Base-by-base conservation (phyloP, 768 basidiomycete genomes). In the Psilocybe tampanensis region DNA sequence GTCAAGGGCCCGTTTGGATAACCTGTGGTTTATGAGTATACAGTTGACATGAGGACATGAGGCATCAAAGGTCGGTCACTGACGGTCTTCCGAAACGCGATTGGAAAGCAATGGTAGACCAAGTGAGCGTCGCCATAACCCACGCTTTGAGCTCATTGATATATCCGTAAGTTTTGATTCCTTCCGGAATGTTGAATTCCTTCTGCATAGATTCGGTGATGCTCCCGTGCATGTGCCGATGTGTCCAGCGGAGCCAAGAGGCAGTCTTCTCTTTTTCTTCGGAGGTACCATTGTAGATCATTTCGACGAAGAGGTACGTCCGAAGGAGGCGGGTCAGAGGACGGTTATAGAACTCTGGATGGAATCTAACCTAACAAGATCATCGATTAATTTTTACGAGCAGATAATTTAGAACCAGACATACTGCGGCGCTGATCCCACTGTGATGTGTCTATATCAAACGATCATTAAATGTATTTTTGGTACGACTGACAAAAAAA, bases 261-360 rank as follows among this genome's bases (percentile, higher is more conserved):
- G 50, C 50, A 3, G 41, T 52, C 21, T 52, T 36, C 24, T 52
- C 50, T 21, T 52, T 52, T n/a, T 52, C 50, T 36, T 52, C 50
- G 1, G 50, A 52, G 1, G 50, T 52, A 9, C 50, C 50, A 22
- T 52, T 52, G 41, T 23, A 42, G 3, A 26, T 23, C 22, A 52
- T 24, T 13, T 52, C 50, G 1, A 42, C 50, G 17, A 52, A 42
- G 11, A 52, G 39, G 18, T 5, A 42, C 7, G 50, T 52, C 18
- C 50, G 19, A 13, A 52, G 36, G 4, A 52, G 41, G 7, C 50
- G 50, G 0, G 39, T 42, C 12, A 52, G 36, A 23, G 50, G 50
- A 4, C 50, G 50, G n/a, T 17, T 52, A 22, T 52, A 52, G 19
- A 52, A 52, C 2, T 52, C 50, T 2, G 50, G 18, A 19, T 52